These are phyloP conservation scores for Comarum palustre DNA, from an alignment of 306 rosid species.

Conservation along the genomic window DNA sequence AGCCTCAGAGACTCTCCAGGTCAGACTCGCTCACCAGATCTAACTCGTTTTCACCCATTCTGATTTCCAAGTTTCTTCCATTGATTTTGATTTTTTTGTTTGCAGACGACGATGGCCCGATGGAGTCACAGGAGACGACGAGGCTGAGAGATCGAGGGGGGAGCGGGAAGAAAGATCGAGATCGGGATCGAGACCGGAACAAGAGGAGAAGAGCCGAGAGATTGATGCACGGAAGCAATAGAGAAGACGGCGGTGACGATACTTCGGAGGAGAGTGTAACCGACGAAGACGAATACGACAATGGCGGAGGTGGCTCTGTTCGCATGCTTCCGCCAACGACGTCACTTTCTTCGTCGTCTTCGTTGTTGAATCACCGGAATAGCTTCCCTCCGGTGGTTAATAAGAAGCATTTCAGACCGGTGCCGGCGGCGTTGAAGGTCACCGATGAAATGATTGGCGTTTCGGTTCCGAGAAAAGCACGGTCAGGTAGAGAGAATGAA, in stretches of 20 bases:
- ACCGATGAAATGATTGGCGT: slow-evolving; percentile 98
- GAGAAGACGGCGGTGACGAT: slow-evolving; percentile 79
- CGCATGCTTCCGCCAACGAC: slow-evolving; percentile 69
- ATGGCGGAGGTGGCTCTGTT: slow-evolving; percentile 49
- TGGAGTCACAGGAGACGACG: slow-evolving; percentile 75
- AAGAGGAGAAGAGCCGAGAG: slow-evolving; percentile 82
- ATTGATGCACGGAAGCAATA: slow-evolving; percentile 58
- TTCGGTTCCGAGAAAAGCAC: slow-evolving; percentile 85
- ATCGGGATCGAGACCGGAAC: slow-evolving; percentile 69
- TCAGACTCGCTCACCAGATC: slow-evolving; percentile 59
- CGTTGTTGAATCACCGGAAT: slow-evolving; percentile 63
- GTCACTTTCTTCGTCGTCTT: slow-evolving; percentile 25
- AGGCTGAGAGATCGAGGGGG: slow-evolving; percentile 81
- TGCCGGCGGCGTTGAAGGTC: slow-evolving; percentile 77
- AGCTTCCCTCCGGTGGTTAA: slow-evolving; percentile 55
- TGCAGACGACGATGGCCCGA: slow-evolving; percentile 82
- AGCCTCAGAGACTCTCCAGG: slow-evolving; percentile 95
- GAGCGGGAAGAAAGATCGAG: slow-evolving; percentile 65
- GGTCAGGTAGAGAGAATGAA: slow-evolving; percentile 62
- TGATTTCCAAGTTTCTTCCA: background rate
- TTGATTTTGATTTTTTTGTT: slow-evolving; percentile 18
- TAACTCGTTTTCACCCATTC: background rate
- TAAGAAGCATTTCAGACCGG: slow-evolving; percentile 57
- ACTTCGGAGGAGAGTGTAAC: slow-evolving; percentile 87
- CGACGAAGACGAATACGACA: slow-evolving; percentile 79